Evolutionary conservation across 495 filamentous ascomycete species (phyloP).

Genomic region (Choiromyces venosus): DNA sequence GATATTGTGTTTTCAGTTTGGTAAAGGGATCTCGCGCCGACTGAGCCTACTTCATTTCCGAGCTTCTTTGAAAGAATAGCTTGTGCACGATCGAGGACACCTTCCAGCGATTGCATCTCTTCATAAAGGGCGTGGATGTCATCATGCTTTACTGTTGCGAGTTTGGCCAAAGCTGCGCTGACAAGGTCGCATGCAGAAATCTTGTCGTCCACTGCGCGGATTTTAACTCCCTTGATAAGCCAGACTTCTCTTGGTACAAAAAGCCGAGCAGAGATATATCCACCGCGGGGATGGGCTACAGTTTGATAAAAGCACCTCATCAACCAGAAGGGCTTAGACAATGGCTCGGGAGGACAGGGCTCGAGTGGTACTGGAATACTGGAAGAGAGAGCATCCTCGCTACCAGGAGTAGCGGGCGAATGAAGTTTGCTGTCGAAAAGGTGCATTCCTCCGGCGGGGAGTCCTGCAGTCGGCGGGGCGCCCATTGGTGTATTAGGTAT

Average conservation of each 20-base stretch:
- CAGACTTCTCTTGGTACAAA: conserved; percentile 91
- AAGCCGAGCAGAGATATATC: conserved; percentile 81
- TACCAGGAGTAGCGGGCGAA: conserved; percentile 61
- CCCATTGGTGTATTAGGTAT: conserved; percentile 44
- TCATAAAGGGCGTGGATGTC: conserved; percentile 88
- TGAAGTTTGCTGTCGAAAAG: conserved; percentile 83
- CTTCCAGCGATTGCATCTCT: conserved; percentile 91
- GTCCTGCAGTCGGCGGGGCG: conserved; percentile 41
- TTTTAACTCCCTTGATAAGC: conserved; percentile 87
- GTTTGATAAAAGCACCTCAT: conserved; percentile 92
- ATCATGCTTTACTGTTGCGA: conserved; percentile 74
- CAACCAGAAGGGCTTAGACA: conserved; percentile 91
- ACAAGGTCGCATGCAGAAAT: conserved; percentile 87
- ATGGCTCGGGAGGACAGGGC: conserved; percentile 78
- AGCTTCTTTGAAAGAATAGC: conserved; percentile 70
- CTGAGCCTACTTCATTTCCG: conserved; percentile 81
- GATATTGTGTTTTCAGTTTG: conserved; percentile 34
- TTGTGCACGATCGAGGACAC: conserved; percentile 79
- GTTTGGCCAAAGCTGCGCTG: conserved; percentile 79
- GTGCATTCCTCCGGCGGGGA: conserved; percentile 63
- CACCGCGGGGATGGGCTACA: conserved; percentile 81
- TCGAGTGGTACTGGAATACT: conserved; percentile 72
- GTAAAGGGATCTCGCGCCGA: conserved; percentile 50
- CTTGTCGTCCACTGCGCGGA: conserved; percentile 88
- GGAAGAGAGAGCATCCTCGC: conserved; percentile 46